phyloP scores from a whole-genome alignment of 2,329 filamentous ascomycete species.

The Monosporascus sp. region DNA sequence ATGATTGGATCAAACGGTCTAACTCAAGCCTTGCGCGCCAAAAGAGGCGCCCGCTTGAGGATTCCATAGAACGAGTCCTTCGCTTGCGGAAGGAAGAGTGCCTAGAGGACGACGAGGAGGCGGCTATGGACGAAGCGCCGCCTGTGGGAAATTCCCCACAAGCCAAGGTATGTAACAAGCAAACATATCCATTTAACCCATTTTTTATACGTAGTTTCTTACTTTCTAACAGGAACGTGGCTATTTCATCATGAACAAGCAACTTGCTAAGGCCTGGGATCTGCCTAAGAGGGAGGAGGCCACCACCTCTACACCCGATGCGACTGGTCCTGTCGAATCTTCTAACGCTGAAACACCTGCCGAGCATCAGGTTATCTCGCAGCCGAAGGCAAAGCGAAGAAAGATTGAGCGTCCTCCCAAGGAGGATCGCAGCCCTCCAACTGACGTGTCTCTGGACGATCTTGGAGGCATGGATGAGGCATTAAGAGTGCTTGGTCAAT shows the following conservation, averaged over 20 bases:
- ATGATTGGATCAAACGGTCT: constrained; percentile 74
- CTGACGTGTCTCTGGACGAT: constrained; percentile 62
- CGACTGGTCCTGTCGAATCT: constrained; percentile 19
- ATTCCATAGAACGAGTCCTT: constrained; percentile 78
- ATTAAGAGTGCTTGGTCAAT: constrained; percentile 62
- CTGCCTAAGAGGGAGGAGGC: constrained; percentile 16
- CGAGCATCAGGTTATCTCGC: constrained; percentile 57
- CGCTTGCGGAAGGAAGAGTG: constrained; percentile 64
- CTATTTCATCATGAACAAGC: constrained; percentile 34
- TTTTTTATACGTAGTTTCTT: constrained; percentile 1
- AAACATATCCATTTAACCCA: background rate
- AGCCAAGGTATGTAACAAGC: constrained; percentile 15
- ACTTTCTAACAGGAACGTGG: constrained; percentile 18
- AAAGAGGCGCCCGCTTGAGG: constrained; percentile 76
- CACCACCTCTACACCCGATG: constrained; percentile 5
- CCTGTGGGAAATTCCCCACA: constrained; percentile 17
- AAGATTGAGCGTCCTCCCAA: constrained; percentile 45
- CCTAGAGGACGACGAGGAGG: constrained; percentile 40
- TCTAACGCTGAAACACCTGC: constrained; percentile 20
- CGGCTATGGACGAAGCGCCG: constrained; percentile 19
- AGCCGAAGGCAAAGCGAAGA: constrained; percentile 61
- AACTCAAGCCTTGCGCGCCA: constrained; percentile 82
- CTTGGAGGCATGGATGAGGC: constrained; percentile 73
- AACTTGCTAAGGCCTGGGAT: constrained; percentile 36
- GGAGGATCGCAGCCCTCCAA: constrained; percentile 59